These are phyloP conservation scores for Staphylotrichum longicolle DNA, from an alignment of 495 filamentous ascomycete species.

Conservation along the genomic window DNA sequence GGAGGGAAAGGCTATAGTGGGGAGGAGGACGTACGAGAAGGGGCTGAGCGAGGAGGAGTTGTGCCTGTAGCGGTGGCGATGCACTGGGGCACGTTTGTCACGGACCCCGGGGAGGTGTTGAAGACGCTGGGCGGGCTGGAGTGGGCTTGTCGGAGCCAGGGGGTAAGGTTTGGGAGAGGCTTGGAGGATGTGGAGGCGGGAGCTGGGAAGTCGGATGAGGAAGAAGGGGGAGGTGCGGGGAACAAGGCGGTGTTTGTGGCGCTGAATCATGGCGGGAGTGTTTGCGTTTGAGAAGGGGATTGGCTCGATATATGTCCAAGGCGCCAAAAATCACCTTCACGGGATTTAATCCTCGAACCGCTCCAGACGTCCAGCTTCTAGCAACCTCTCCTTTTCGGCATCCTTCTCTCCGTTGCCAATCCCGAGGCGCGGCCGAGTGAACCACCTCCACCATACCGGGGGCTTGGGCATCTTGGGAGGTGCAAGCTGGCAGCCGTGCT, in stretches of 20 bases:
- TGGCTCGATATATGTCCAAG: too few species aligned
- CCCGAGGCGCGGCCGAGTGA: neutral
- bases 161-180: constrained; percentile 27
- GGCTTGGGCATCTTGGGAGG: neutral
- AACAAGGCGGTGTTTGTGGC: constrained; percentile 20
- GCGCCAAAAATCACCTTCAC: too few species aligned
- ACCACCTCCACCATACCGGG: neutral
- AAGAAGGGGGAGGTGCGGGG: neutral
- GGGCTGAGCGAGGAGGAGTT: neutral
- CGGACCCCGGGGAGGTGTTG: constrained; percentile 30
- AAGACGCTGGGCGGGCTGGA: constrained; percentile 33
- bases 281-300: constrained; percentile 12
- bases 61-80: constrained; percentile 19
- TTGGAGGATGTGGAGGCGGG: neutral
- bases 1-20: constrained; percentile 22
- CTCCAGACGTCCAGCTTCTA: too few species aligned
- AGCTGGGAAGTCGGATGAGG: too few species aligned
- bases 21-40: neutral
- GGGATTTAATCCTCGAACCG: too few species aligned
- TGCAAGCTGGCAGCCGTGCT: neutral
- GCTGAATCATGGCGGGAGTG: constrained; percentile 27
- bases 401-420: too few species aligned
- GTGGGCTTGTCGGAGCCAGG: constrained; percentile 33
- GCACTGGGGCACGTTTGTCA: constrained; percentile 39
- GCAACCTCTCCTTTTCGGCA: too few species aligned